Conservation (phyloP, 352 stramenopile genomes). For the Globisporangium paroecandrum region DNA sequence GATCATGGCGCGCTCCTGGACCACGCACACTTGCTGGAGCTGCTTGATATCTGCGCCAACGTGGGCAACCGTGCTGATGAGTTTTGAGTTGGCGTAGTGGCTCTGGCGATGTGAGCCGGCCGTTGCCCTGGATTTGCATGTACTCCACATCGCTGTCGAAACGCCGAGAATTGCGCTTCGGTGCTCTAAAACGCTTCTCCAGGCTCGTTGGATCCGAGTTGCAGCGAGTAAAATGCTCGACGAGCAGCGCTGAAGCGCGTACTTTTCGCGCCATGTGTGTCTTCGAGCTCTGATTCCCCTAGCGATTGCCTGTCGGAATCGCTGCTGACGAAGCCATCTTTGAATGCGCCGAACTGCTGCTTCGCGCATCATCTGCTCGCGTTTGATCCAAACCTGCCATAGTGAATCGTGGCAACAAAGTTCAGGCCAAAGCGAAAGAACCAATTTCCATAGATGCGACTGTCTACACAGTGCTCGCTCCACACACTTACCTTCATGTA, state of each 20-base stretch:
- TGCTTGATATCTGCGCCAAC: constrained; percentile 33
- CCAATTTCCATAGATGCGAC: not conserved
- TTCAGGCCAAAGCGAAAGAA: not conserved
- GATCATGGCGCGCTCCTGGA: constrained; percentile 38
- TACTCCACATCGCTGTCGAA: not conserved
- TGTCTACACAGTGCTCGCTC: no score
- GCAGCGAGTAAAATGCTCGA: not conserved
- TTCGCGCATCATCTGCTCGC: constrained; percentile 55
- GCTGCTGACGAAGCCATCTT: constrained; percentile 23
- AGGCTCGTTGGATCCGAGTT: constrained; percentile 24
- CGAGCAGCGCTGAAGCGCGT: constrained; percentile 1
- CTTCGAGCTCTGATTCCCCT: constrained; percentile 14
- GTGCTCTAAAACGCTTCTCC: constrained; percentile 16
- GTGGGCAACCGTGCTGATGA: constrained; percentile 9
- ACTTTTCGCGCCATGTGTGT: constrained; percentile 18
- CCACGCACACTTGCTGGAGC: constrained; percentile 43
- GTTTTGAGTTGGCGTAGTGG: not conserved
- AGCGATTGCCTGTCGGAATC: constrained; percentile 9
- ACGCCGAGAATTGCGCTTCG: constrained; percentile 8
- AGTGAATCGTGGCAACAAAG: not conserved
- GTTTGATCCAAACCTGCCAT: constrained; percentile 57
- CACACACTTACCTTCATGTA: constrained; percentile 56
- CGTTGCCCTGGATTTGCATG: not conserved
- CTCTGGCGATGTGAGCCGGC: constrained; percentile 4
- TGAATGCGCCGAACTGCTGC: constrained; percentile 49